Conservation (phyloP, 129 eudicot species). For the carrot (Daucus carota) region DNA sequence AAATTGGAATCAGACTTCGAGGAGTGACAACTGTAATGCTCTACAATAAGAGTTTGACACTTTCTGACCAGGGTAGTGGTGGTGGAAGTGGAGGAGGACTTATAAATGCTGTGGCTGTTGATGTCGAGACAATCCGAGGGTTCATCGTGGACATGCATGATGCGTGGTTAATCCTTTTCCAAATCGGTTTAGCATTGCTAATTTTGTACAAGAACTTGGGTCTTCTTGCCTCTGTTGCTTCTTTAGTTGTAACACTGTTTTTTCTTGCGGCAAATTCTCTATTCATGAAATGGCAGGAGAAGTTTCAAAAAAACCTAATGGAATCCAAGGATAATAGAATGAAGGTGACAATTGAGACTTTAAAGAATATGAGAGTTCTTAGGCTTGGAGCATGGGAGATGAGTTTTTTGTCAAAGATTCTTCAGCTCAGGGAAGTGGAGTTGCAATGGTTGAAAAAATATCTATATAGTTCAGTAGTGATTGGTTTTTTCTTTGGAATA, state of each 20-base stretch:
- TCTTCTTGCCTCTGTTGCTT: slow-evolving; percentile 55
- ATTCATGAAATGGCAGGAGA: slow-evolving; percentile 48
- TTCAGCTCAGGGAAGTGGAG: slow-evolving; percentile 46
- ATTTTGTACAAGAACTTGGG: slow-evolving; percentile 65
- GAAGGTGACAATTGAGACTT: slow-evolving; percentile 78
- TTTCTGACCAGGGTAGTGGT: slow-evolving; percentile 28
- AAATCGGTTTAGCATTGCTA: slow-evolving; percentile 46
- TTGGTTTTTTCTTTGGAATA: slow-evolving; percentile 49
- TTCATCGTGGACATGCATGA: slow-evolving; percentile 68
- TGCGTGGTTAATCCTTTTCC: slow-evolving; percentile 59
- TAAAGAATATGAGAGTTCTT: slow-evolving; percentile 86
- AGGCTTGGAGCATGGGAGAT: slow-evolving; percentile 91
- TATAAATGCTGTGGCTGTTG: slow-evolving; percentile 78
- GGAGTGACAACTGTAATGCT: slow-evolving; percentile 68
- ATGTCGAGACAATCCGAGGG: slow-evolving; percentile 67
- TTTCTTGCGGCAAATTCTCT: slow-evolving; percentile 65
- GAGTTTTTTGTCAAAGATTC: slow-evolving; percentile 61
- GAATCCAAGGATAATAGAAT: slow-evolving; percentile 71
- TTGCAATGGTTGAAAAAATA: slow-evolving; percentile 57
- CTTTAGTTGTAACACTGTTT: slow-evolving; percentile 40
- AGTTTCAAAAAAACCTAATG: slow-evolving; percentile 64
- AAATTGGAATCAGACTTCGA: slow-evolving; percentile 58
- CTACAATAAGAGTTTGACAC: slow-evolving; percentile 70
- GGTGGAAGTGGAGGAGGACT: slow-evolving; percentile 69
- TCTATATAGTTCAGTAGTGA: slow-evolving; percentile 27